A percentile compares a stretch with the other conserved stretches of the same genome.
phyloP scores from a whole-genome alignment of 805 yeast species.

The Saccharomycopsis schoenii region DNA sequence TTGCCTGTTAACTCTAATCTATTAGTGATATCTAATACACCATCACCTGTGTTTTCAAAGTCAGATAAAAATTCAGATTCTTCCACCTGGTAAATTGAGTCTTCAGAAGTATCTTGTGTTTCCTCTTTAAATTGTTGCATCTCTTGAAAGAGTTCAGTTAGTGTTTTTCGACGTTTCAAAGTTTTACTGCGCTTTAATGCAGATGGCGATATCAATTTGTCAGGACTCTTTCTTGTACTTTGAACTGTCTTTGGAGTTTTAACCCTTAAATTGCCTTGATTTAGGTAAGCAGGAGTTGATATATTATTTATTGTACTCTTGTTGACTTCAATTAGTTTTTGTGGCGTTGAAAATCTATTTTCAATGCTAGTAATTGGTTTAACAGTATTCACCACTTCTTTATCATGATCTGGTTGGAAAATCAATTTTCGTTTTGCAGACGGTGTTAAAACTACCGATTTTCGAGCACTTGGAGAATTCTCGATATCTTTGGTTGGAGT shows the following conservation, averaged over 20 bases:
- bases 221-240: constrained; percentile 3
- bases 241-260: not conserved
- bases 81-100: not conserved
- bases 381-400: not conserved
- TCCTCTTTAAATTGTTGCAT: constrained; percentile 2
- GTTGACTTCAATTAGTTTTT: constrained; percentile 1
- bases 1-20: constrained; percentile 13
- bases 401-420: constrained; percentile 1
- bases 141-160: not conserved
- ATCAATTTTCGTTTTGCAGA: constrained; percentile 6
- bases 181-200: not conserved
- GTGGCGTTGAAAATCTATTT: constrained; percentile 5
- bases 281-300: constrained; percentile 3
- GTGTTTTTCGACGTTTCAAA: not conserved
- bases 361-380: not conserved
- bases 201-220: constrained; percentile 2
- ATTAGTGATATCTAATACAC: constrained; percentile 2
- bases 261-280: not conserved
- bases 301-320: not conserved
- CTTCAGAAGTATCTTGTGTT: constrained; percentile 2
- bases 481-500: constrained; percentile 14
- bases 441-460: constrained; percentile 4
- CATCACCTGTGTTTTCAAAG: not conserved
- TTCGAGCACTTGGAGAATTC: constrained; percentile 7
- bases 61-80: not conserved